A percentile compares a stretch with the other conserved stretches of the same genome.
Evolutionary conservation across 257 asterid genomes (phyloP).

Genomic region (Petunia secreta): DNA sequence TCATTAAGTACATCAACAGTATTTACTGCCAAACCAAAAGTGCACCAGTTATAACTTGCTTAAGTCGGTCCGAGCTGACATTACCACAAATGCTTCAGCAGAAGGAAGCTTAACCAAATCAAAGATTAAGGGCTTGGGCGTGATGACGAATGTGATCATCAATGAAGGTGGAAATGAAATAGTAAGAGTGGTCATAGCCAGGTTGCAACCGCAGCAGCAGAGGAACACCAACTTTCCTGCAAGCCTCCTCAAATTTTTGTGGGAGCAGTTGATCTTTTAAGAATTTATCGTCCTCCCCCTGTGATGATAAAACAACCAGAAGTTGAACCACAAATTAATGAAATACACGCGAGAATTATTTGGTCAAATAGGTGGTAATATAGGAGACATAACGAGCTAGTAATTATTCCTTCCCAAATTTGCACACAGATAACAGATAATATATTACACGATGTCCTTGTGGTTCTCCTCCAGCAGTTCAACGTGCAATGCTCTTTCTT

Average conservation of each 20-base stretch:
- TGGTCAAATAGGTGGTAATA: not conserved
- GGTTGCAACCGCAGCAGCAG: constrained; percentile 73
- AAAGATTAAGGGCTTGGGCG: constrained; percentile 80
- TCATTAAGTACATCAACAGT: constrained; percentile 7
- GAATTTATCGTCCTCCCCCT: constrained; percentile 90
- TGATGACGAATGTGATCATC: constrained; percentile 94
- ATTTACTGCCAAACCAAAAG: not conserved
- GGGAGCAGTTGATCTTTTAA: constrained; percentile 71
- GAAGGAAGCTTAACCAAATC: not conserved
- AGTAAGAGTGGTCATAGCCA: constrained; percentile 96
- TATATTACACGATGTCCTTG: not conserved
- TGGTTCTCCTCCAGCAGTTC: not conserved
- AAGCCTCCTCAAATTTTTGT: constrained; percentile 78
- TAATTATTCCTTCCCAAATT: not conserved
- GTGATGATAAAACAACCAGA: constrained; percentile 23
- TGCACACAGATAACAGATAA: not conserved
- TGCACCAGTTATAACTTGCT: not conserved
- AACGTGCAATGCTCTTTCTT: not conserved
- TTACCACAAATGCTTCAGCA: no score
- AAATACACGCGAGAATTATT: not conserved
- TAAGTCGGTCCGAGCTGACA: no score
- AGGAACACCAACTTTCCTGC: constrained; percentile 63
- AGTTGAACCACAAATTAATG: not conserved
- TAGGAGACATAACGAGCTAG: not conserved
- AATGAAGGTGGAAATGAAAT: constrained; percentile 74